A percentile compares a stretch with the other conserved stretches of the same genome.
Conservation (phyloP, 1,284 basidiomycete genomes). For the Malassezia arunalokei region DNA sequence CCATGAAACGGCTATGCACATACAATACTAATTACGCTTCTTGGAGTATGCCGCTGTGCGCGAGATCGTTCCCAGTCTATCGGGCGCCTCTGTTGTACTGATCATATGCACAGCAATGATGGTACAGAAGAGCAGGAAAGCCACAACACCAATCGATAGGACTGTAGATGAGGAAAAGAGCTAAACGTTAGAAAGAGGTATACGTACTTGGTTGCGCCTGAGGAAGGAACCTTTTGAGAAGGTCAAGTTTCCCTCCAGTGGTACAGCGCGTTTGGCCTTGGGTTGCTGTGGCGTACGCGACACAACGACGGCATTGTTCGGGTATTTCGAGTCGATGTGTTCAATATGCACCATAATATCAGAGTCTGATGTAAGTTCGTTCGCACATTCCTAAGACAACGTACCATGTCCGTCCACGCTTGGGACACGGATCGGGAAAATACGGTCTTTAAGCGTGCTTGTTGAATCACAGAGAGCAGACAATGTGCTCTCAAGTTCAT, state of each 20-base stretch:
- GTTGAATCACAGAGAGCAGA: background rate
- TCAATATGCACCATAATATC: background rate
- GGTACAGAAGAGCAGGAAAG: constrained; percentile 12
- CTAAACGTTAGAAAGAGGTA: background rate
- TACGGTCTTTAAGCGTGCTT: background rate
- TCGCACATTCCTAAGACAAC: background rate
- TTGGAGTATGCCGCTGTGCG: constrained; percentile 6
- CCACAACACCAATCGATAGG: constrained; percentile 5
- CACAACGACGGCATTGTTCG: constrained; percentile 8
- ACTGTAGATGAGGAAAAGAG: constrained; percentile 10
- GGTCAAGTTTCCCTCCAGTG: background rate
- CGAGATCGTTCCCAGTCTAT: constrained; percentile 4
- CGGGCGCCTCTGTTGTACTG: constrained; percentile 7
- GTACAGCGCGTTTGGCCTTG: background rate
- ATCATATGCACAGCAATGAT: constrained; percentile 7
- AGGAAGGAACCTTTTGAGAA: background rate
- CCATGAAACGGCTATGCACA: no score
- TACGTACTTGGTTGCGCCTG: constrained; percentile 5
- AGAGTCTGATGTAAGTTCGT: background rate
- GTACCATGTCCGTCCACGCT: background rate
- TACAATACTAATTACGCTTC: constrained; percentile 11
- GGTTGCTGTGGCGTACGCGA: background rate
- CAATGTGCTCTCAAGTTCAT: constrained; percentile 1
- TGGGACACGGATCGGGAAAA: background rate
- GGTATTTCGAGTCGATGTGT: constrained; percentile 5